Conservation (phyloP, 176 grass and related monocot species). For the Lolium rigidum region DNA sequence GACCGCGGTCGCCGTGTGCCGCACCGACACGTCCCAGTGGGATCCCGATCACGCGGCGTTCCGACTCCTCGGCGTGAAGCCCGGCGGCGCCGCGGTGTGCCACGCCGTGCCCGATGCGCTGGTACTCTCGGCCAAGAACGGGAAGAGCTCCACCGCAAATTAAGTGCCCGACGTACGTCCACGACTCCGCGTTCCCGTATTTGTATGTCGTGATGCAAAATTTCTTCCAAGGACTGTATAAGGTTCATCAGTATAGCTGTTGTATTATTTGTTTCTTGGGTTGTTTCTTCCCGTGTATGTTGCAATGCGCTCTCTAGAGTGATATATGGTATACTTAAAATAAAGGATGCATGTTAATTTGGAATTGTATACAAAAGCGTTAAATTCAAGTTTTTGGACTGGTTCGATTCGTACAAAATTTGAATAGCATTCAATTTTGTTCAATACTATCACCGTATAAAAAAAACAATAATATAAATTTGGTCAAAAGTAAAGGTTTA, state of each 20-base stretch:
- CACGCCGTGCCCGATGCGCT: conserved; percentile 5
- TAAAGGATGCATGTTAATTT: background rate
- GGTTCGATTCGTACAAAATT: too few species aligned
- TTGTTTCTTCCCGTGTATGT: background rate
- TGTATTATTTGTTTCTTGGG: background rate
- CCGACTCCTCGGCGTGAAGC: conserved; percentile 39
- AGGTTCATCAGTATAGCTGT: background rate
- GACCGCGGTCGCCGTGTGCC: conserved; percentile 33
- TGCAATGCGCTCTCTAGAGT: background rate
- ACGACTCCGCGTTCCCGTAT: background rate
- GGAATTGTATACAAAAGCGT: background rate
- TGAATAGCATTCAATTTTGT: too few species aligned
- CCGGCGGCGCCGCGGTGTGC: conserved; percentile 31
- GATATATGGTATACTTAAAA: background rate
- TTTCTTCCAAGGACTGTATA: background rate
- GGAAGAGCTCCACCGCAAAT: background rate
- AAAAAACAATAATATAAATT: too few species aligned
- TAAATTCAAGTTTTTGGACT: background rate
- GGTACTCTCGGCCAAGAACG: conserved; percentile 1
- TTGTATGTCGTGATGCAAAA: background rate
- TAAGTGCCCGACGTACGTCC: background rate
- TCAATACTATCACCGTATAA: too few species aligned
- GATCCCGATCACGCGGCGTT: conserved; percentile 19
- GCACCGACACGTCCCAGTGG: conserved; percentile 1
- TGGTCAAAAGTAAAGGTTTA: too few species aligned